Conservation (phyloP, 176 grass and related monocot species). For the Rhynchospora breviuscula region DNA sequence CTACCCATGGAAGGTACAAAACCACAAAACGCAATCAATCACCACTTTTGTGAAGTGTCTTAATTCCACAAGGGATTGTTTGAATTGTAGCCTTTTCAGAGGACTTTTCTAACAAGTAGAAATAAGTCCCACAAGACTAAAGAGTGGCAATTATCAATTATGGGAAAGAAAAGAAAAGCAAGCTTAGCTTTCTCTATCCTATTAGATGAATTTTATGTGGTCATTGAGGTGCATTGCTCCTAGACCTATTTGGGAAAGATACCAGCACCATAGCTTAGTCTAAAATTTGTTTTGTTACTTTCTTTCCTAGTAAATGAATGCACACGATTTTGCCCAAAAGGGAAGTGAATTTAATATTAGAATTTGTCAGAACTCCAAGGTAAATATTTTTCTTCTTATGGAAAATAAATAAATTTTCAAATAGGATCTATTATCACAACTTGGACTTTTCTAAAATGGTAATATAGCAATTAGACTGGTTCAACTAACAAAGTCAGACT, state of each 20-base stretch:
- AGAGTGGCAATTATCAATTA: slow-evolving; percentile 13
- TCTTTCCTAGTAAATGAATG: neutral
- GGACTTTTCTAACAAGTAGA: slow-evolving; percentile 7
- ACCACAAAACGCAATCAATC: slow-evolving; percentile 20
- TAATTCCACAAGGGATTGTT: slow-evolving; percentile 31
- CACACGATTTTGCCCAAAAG: neutral
- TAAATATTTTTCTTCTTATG: neutral
- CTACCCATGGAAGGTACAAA: slow-evolving; percentile 36
- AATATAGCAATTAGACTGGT: neutral
- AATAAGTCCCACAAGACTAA: slow-evolving; percentile 9
- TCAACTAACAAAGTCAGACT: neutral
- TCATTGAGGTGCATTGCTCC: neutral
- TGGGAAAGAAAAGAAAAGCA: slow-evolving; percentile 3
- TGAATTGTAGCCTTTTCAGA: slow-evolving; percentile 9
- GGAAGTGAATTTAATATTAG: neutral
- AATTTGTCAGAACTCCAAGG: neutral
- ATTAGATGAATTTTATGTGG: slow-evolving; percentile 9
- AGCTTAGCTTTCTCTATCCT: slow-evolving; percentile 1
- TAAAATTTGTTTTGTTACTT: neutral
- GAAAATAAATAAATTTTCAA: neutral
- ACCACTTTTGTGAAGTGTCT: slow-evolving; percentile 4
- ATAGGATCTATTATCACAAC: neutral
- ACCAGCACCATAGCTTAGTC: neutral
- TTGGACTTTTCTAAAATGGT: too few relatives aligned
- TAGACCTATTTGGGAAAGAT: slow-evolving; percentile 2